Evolutionary conservation across 2,329 filamentous ascomycete genomes (phyloP).

Genomic region (Fusarium sp.): DNA sequence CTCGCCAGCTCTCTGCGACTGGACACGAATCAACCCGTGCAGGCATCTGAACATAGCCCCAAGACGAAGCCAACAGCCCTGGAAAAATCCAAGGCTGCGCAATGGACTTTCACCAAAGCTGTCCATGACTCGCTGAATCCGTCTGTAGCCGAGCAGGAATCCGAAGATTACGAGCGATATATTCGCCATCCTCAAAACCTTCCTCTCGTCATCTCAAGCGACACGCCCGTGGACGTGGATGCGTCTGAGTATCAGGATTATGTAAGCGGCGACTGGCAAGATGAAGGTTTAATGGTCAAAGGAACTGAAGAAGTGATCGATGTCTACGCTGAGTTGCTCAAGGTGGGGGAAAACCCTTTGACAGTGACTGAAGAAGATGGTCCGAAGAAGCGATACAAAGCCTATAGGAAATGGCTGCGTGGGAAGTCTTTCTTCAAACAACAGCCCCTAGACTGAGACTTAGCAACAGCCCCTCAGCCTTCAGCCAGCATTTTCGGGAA

Average conservation of each 20-base stretch:
- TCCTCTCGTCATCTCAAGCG: conserved; percentile 78
- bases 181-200: conserved; percentile 89
- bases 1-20: conserved; percentile 14
- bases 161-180: conserved; percentile 87
- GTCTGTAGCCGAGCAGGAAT: conserved; percentile 77
- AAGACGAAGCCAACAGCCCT: conserved; percentile 66
- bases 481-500: conserved; percentile 19
- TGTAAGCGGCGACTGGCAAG: conserved; percentile 72
- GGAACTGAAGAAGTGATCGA: conserved; percentile 56
- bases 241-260: conserved; percentile 81
- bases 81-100: conserved; percentile 82
- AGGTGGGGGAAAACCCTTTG: conserved; percentile 80
- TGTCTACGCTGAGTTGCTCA: conserved; percentile 80
- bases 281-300: conserved; percentile 62
- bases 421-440: conserved; percentile 98
- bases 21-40: conserved; percentile 27
- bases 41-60: conserved; percentile 26
- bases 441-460: conserved; percentile 66
- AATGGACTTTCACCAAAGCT: conserved; percentile 88
- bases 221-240: conserved; percentile 67
- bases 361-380: conserved; percentile 88
- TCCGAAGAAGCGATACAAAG: conserved; percentile 94
- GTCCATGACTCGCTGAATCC: conserved; percentile 88
- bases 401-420: conserved; percentile 91
- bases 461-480: background rate